These are phyloP conservation scores for Rhododendron simsii DNA, from an alignment of 148 eudicot species.

Conservation along the genomic window DNA sequence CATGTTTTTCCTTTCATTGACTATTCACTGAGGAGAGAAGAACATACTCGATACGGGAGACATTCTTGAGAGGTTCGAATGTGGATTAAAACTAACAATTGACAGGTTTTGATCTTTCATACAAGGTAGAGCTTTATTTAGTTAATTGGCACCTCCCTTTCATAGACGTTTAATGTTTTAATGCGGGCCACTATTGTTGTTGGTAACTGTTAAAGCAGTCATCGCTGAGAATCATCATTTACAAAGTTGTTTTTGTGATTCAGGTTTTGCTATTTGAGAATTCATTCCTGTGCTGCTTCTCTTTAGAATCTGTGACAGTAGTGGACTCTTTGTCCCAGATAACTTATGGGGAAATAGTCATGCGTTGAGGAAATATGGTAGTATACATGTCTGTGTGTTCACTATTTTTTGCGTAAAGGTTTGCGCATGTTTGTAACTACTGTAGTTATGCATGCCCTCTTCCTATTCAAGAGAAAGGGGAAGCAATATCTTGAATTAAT, in stretches of 20 bases:
- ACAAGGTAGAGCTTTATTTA: background rate
- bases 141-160: background rate
- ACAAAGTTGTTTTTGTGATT: background rate
- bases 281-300: background rate
- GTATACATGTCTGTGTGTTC: background rate
- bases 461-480: background rate
- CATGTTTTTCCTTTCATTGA: background rate
- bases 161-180: background rate
- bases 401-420: background rate
- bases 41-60: background rate
- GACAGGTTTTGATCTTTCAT: background rate
- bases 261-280: background rate
- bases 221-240: background rate
- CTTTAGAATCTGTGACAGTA: background rate
- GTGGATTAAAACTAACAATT: background rate
- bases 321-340: background rate
- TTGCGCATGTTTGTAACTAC: too few relatives aligned
- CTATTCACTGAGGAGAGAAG: background rate
- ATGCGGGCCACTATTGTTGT: background rate
- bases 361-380: too few relatives aligned
- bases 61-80: background rate
- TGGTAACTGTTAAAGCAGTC: background rate
- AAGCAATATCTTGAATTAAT: background rate
- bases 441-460: background rate
- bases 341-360: background rate